Base-by-base conservation (phyloP, 2,329 filamentous ascomycete species). In the Ophiostoma sp. region DNA sequence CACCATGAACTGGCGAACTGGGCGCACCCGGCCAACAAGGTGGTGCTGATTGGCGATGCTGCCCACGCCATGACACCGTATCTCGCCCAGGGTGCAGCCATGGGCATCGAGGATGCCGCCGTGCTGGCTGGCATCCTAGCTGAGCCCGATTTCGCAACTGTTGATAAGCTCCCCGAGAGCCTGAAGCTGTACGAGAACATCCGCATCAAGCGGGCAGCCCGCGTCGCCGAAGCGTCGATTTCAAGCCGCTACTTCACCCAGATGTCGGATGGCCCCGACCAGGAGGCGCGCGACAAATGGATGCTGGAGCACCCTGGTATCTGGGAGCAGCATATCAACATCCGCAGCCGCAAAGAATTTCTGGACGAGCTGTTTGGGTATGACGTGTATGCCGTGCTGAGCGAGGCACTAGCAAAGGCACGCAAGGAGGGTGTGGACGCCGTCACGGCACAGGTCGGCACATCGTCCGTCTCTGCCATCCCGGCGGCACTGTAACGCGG, bases 1-100 rank as follows among this genome's bases (percentile, higher is more conserved):
- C 69, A 68, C 66, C n/a, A 66, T n/a, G 66, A 65, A 45, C 47
- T 70, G 55, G 55, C 65, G 4, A 44, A 55, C 58, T 70, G 69
- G 69, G 52, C 66, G 7, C 68, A 69, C 42, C 2, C 40, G 14
- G 38, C 45, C 64, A 65, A 63, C 69, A 76, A 80, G 12, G 79
- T 81, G 60, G 76, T 76, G 5, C 73, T 82, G 4, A 79, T 84
- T 47, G 82, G 82, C 11, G 81, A 83, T 71, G 77, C 81, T 3
- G 82, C 82, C 8, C 82, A 84, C 72, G 78, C 81, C 7, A 82
- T 82, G 73, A 76, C 83, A 5, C 82, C 81, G 0, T 81, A 81
- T 0, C 79, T 78, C 2, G 79, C 80, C 6, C 80, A 82, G 70
- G 81, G 82, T 14, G 82, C 79, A 0, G 80, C 79, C 40, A 81